Conservation (phyloP, 2,329 filamentous ascomycete genomes). For the Septoria petroselini region DNA sequence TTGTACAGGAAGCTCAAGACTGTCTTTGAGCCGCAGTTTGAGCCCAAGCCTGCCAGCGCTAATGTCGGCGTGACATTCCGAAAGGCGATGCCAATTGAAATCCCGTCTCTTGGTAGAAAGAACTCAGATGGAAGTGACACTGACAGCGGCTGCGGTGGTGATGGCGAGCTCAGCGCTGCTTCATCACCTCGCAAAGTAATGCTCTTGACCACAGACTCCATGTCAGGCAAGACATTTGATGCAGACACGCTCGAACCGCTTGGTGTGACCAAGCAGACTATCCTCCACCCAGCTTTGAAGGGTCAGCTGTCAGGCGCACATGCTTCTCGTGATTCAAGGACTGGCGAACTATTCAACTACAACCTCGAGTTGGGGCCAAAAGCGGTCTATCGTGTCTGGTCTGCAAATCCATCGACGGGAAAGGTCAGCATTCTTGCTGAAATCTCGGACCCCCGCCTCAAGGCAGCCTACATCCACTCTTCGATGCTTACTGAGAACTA, state of each 20-base stretch:
- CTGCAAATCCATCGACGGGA: conserved; percentile 59
- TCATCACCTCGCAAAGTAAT: too few species aligned
- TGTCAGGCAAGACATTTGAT: conserved; percentile 62
- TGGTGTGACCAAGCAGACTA: conserved; percentile 57
- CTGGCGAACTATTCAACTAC: conserved; percentile 76
- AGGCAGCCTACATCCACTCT: conserved; percentile 76
- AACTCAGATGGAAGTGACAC: too few species aligned
- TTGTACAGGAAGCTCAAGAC: conserved; percentile 70
- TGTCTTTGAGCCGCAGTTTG: conserved; percentile 47
- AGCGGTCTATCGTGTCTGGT: conserved; percentile 67
- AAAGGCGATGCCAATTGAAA: conserved; percentile 7
- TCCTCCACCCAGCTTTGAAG: conserved; percentile 64
- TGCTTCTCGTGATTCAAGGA: conserved; percentile 65
- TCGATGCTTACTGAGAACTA: conserved; percentile 70
- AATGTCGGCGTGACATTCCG: conserved; percentile 66
- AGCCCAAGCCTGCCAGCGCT: conserved; percentile 18
- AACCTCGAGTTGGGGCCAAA: conserved; percentile 64
- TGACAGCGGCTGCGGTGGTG: too few species aligned
- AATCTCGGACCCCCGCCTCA: conserved; percentile 51
- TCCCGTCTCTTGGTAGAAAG: neutral
- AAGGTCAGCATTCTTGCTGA: conserved; percentile 69
- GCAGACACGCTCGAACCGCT: conserved; percentile 70
- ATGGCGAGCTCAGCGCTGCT: too few species aligned
- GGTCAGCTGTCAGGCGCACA: conserved; percentile 70
- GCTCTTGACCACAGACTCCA: conserved; percentile 51